These are phyloP conservation scores for Xerocomellus amylosporus DNA, from an alignment of 768 basidiomycete species.

Conservation along the genomic window DNA sequence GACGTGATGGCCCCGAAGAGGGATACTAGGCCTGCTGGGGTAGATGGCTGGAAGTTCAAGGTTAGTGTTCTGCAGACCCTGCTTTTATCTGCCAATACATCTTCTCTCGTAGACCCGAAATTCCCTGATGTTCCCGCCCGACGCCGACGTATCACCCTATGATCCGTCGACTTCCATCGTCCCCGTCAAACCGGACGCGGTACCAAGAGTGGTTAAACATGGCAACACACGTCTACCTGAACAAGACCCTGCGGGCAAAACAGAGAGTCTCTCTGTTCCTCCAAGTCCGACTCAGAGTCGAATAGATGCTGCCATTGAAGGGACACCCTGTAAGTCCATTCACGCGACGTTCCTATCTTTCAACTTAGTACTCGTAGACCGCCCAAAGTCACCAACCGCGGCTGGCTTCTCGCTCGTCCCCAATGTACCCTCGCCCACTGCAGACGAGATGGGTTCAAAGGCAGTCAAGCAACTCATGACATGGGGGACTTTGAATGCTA, in stretches of 20 bases:
- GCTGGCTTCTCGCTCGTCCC: slow-evolving; percentile 76
- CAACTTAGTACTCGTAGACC: slow-evolving; percentile 47
- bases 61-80: slow-evolving; percentile 33
- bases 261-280: slow-evolving; percentile 53
- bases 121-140: slow-evolving; percentile 92
- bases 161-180: slow-evolving; percentile 39
- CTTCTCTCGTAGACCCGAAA: slow-evolving; percentile 69
- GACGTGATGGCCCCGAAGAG: slow-evolving; percentile 83
- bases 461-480: slow-evolving; percentile 95
- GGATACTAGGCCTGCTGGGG: slow-evolving; percentile 67
- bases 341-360: not conserved
- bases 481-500: slow-evolving; percentile 91
- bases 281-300: slow-evolving; percentile 89
- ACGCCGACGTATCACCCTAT: slow-evolving; percentile 83
- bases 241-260: slow-evolving; percentile 52
- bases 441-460: slow-evolving; percentile 72
- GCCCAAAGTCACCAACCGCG: slow-evolving; percentile 52
- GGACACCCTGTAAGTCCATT: slow-evolving; percentile 74
- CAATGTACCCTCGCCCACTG: slow-evolving; percentile 82
- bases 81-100: not conserved
- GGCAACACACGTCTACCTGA: slow-evolving; percentile 77
- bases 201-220: slow-evolving; percentile 69
- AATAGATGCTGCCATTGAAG: slow-evolving; percentile 89
- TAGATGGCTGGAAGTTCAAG: slow-evolving; percentile 84
- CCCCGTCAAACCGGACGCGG: slow-evolving; percentile 34